Conservation (phyloP, 2,329 filamentous ascomycete genomes). For the Fusarium continuum region DNA sequence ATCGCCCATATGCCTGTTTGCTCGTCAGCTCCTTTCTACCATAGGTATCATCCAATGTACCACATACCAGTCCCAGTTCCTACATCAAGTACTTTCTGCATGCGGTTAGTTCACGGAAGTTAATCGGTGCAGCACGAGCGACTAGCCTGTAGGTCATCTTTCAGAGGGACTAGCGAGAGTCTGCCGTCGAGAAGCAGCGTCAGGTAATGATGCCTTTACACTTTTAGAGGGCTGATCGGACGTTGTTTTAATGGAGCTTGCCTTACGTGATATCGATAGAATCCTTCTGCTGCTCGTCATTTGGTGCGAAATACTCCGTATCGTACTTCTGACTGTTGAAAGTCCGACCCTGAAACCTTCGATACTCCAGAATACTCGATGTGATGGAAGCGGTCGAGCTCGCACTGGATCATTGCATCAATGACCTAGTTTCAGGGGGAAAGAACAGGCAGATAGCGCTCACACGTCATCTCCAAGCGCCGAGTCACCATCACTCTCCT, state of each 20-base stretch:
- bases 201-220: not conserved
- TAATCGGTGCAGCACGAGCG: accelerated
- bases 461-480: not conserved
- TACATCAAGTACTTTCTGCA: not conserved
- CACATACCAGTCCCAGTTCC: not conserved
- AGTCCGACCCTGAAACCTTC: slow-evolving; percentile 3
- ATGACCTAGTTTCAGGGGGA: accelerated
- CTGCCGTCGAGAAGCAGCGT: not conserved
- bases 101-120: not conserved
- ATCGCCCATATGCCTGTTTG: not conserved
- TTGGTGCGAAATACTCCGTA: not conserved
- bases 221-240: not conserved
- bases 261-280: slow-evolving; percentile 20
- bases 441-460: accelerated
- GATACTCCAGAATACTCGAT: slow-evolving; percentile 10
- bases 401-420: not conserved
- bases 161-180: not conserved
- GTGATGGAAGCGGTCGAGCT: slow-evolving; percentile 6
- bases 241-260: too few species aligned
- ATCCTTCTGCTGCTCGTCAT: slow-evolving; percentile 13
- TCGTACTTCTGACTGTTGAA: slow-evolving; percentile 4
- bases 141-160: not conserved
- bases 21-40: not conserved
- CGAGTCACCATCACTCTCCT: too few species aligned
- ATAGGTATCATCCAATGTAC: not conserved